Conservation (phyloP, 1,139 yeast species). For the Pichia sp. region DNA sequence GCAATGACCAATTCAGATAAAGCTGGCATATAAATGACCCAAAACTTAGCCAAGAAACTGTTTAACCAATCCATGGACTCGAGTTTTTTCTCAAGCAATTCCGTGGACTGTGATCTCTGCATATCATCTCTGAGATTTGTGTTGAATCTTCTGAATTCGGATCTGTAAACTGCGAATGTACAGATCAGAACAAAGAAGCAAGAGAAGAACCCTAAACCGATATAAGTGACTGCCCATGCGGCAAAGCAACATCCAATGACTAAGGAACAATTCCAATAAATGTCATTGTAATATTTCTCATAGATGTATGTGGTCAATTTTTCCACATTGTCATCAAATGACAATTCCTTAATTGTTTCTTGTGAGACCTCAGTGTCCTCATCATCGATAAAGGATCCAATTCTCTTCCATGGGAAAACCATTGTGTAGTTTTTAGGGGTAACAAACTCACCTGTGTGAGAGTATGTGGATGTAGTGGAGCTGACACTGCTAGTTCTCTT, state of each 20-base stretch:
- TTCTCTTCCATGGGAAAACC: constrained; percentile 34
- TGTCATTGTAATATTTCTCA: constrained; percentile 65
- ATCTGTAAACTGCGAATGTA: constrained; percentile 58
- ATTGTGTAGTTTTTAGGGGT: constrained; percentile 11
- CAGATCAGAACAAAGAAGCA: constrained; percentile 51
- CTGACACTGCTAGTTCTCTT: not conserved
- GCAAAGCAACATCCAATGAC: constrained; percentile 67
- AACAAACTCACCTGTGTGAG: constrained; percentile 9
- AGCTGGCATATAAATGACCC: constrained; percentile 86
- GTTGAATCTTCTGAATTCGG: constrained; percentile 67
- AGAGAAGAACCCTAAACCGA: constrained; percentile 51
- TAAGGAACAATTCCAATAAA: constrained; percentile 61
- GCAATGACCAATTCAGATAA: constrained; percentile 67
- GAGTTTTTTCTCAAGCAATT: constrained; percentile 50
- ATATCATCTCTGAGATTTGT: constrained; percentile 69
- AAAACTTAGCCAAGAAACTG: constrained; percentile 66
- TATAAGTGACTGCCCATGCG: constrained; percentile 53
- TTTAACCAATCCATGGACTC: constrained; percentile 82
- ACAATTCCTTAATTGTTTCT: constrained; percentile 14
- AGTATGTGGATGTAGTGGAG: constrained; percentile 3
- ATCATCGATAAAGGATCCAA: constrained; percentile 34
- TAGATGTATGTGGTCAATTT: constrained; percentile 49
- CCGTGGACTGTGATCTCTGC: constrained; percentile 51
- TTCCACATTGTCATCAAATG: constrained; percentile 11
- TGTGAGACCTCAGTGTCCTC: constrained; percentile 16